A percentile compares a stretch with the other conserved stretches of the same genome.
Evolutionary conservation across 306 rosid species (phyloP).

Genomic region (Canavalia ensiformis): DNA sequence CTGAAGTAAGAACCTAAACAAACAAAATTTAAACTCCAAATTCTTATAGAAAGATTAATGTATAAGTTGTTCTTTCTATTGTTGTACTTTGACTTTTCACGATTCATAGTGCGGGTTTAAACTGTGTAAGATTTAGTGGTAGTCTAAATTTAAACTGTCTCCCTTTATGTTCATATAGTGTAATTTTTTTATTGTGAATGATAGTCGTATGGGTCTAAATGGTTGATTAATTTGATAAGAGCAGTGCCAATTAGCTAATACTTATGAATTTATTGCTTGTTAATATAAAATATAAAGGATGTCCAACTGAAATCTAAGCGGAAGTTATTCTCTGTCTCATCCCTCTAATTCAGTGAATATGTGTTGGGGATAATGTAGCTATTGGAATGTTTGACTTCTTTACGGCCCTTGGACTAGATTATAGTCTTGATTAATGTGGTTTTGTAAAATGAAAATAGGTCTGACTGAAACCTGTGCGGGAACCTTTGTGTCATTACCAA

Average conservation of each 20-base stretch:
- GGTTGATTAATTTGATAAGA: conserved; percentile 12
- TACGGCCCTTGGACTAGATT: conserved; percentile 6
- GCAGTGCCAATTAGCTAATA: conserved; percentile 26
- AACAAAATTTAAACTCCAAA: neutral
- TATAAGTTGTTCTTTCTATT: neutral
- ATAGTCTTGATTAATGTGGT: conserved; percentile 39
- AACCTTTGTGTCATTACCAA: conserved; percentile 88
- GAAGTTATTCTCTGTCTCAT: conserved; percentile 17
- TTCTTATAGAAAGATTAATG: neutral
- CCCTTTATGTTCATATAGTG: conserved; percentile 16
- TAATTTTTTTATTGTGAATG: conserved; percentile 23
- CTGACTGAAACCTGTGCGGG: conserved; percentile 97
- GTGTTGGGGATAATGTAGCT: conserved; percentile 14
- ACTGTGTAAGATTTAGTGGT: too few relatives aligned
- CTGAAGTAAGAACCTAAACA: neutral
- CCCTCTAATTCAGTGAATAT: neutral
- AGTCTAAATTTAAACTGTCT: neutral
- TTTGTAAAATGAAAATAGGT: conserved; percentile 65
- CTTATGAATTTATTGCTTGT: conserved; percentile 17
- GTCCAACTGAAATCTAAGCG: conserved; percentile 5
- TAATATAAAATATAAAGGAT: conserved; percentile 14
- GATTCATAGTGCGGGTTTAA: neutral
- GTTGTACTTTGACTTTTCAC: neutral
- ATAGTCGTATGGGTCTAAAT: neutral
- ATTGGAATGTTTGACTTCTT: conserved; percentile 35